Conservation (phyloP, 805 yeast genomes). For the Schizosaccharomyces cryophilus region DNA sequence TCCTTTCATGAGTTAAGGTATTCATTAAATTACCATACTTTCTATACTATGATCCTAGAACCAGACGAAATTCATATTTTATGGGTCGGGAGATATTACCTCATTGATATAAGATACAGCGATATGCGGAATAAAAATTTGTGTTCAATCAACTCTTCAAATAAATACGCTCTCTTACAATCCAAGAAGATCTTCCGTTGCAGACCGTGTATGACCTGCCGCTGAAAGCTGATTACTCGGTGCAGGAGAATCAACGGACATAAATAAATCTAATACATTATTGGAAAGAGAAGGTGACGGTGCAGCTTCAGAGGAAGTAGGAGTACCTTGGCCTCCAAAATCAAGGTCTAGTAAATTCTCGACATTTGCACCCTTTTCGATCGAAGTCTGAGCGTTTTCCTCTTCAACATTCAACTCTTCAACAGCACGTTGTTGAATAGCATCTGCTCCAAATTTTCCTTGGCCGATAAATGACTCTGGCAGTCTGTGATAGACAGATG, state of each 20-base stretch:
- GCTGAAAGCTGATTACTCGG: not conserved
- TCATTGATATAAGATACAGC: too few relatives aligned
- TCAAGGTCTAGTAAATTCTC: constrained; percentile 75
- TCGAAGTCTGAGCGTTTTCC: constrained; percentile 16
- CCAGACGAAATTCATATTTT: too few relatives aligned
- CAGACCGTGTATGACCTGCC: not conserved
- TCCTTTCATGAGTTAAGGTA: too few relatives aligned
- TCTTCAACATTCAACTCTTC: constrained; percentile 69
- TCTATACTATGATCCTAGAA: too few relatives aligned
- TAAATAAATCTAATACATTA: not conserved
- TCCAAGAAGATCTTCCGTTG: not conserved
- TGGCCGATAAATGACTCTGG: constrained; percentile 23
- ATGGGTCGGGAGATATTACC: too few relatives aligned
- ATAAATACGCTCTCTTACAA: not conserved
- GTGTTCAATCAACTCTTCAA: too few relatives aligned
- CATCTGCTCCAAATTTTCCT: constrained; percentile 16
- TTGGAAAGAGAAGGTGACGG: not conserved
- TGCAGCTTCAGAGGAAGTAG: not conserved
- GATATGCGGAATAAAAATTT: too few relatives aligned
- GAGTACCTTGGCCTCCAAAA: constrained; percentile 15
- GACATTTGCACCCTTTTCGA: constrained; percentile 21
- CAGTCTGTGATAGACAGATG: constrained; percentile 66
- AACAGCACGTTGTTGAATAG: constrained; percentile 24
- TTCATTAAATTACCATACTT: too few relatives aligned
- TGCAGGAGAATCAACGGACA: not conserved